Evolutionary conservation across 768 basidiomycete genomes (phyloP).

Genomic region (Porphyrellus cyaneotinctus): DNA sequence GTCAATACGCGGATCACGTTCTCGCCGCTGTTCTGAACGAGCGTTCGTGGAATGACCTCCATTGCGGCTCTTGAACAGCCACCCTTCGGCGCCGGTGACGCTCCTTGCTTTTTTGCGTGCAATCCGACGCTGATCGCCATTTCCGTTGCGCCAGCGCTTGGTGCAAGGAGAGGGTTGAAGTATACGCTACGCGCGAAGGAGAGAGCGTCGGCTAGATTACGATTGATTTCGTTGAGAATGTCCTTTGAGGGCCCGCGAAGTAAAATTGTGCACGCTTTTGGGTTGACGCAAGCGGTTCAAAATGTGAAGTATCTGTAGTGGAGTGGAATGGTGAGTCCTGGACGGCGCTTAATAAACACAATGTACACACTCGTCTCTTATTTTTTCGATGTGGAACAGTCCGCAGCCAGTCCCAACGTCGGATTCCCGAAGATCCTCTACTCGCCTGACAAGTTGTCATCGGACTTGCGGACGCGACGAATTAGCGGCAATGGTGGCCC

Average conservation of each 20-base stretch:
- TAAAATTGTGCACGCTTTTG: conserved; percentile 97
- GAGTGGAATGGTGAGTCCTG: neutral
- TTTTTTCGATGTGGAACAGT: conserved; percentile 94
- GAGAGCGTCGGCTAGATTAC: conserved; percentile 97
- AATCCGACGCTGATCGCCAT: conserved; percentile 94
- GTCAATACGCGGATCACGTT: conserved; percentile 93
- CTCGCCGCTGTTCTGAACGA: conserved; percentile 93
- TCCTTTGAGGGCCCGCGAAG: conserved; percentile 98
- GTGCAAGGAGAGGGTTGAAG: conserved; percentile 91
- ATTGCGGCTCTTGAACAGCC: conserved; percentile 91
- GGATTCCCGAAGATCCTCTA: conserved; percentile 88
- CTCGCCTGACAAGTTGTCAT: conserved; percentile 97
- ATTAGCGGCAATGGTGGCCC: conserved; percentile 88
- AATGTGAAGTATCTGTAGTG: conserved; percentile 88
- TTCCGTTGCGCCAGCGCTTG: conserved; percentile 96
- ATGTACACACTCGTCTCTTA: conserved; percentile 78
- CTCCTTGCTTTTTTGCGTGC: conserved; percentile 71
- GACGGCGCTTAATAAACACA: neutral
- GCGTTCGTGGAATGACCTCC: conserved; percentile 93
- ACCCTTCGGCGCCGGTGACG: conserved; percentile 84
- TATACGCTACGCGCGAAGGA: conserved; percentile 94
- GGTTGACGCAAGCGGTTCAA: conserved; percentile 83
- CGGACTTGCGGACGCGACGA: conserved; percentile 96
- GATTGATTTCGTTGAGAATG: conserved; percentile 96
- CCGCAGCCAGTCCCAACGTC: conserved; percentile 95